Percentiles rank a stretch among this genome's conserved stretches.
Conservation (phyloP, 1,284 basidiomycete genomes). For the Malassezia obtusa region DNA sequence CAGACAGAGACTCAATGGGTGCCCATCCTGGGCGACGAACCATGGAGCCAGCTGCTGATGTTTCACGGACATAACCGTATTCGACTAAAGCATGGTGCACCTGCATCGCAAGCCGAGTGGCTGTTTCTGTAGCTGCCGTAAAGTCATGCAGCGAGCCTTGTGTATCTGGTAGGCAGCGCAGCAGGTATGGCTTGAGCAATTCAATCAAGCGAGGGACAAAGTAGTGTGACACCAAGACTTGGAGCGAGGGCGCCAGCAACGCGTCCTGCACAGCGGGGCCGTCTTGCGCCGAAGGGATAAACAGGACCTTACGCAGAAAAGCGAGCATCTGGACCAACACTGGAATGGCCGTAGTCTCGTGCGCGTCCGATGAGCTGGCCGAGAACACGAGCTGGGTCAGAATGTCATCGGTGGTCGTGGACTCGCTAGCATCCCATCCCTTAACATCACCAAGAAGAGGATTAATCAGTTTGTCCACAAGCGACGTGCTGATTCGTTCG, state of each 20-base stretch:
- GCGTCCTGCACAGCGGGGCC: background rate
- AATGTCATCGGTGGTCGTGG: background rate
- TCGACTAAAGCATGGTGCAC: background rate
- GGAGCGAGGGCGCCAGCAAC: background rate
- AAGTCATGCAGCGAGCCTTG: background rate
- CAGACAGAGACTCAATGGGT: conserved; percentile 2
- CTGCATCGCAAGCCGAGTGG: background rate
- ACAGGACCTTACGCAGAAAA: background rate
- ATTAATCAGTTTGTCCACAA: background rate
- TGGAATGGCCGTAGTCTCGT: background rate
- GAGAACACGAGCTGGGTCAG: background rate
- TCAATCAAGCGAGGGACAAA: background rate
- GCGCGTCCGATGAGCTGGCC: background rate
- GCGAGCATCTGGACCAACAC: background rate
- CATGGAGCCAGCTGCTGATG: background rate
- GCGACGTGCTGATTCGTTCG: background rate
- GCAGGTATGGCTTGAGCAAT: background rate
- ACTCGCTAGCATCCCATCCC: background rate
- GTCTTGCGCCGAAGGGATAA: background rate
- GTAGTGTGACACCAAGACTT: background rate
- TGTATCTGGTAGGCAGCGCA: background rate
- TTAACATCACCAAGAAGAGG: background rate
- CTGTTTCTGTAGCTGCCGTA: background rate
- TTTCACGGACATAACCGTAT: background rate
- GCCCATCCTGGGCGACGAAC: background rate